Evolutionary conservation across 108 stramenopile species (phyloP).

Genomic region (Conticribra weissflogii): DNA sequence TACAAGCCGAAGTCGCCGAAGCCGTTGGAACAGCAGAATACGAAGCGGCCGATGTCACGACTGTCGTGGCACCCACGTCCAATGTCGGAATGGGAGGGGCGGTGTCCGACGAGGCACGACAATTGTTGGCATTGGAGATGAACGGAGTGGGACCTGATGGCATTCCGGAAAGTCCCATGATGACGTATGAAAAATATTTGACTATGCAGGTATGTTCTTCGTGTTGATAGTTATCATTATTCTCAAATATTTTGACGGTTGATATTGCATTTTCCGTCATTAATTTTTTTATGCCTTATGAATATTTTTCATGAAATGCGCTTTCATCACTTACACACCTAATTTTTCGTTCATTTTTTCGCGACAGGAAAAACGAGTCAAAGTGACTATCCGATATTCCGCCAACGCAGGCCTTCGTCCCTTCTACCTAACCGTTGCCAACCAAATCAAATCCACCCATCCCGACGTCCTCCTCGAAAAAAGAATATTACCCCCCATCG

Average conservation of each 20-base stretch:
- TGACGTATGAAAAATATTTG: slow-evolving; percentile 66
- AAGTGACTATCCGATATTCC: slow-evolving; percentile 75
- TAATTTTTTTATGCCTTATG: too few relatives aligned
- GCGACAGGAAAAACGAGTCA: slow-evolving; percentile 74
- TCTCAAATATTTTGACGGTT: too few relatives aligned
- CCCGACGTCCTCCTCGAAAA: slow-evolving; percentile 78
- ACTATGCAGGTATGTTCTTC: slow-evolving; percentile 69
- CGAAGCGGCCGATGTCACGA: not conserved
- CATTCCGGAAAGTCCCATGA: slow-evolving; percentile 43
- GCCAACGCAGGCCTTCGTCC: slow-evolving; percentile 64
- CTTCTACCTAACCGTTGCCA: slow-evolving; percentile 81
- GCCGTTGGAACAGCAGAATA: not conserved
- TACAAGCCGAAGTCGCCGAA: not conserved
- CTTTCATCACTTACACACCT: too few relatives aligned
- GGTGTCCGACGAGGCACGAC: slow-evolving; percentile 20
- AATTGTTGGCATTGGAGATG: slow-evolving; percentile 9
- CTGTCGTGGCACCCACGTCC: not conserved
- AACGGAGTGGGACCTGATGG: slow-evolving; percentile 8
- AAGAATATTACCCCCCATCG: slow-evolving; percentile 50
- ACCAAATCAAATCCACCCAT: slow-evolving; percentile 63
- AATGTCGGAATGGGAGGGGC: too few relatives aligned
- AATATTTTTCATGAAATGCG: too few relatives aligned
- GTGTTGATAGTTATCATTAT: too few relatives aligned
- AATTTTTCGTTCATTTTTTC: too few relatives aligned
- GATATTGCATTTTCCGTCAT: too few relatives aligned